phyloP scores from a whole-genome alignment of 805 yeast species.

The Starmerella gropengiesseri region DNA sequence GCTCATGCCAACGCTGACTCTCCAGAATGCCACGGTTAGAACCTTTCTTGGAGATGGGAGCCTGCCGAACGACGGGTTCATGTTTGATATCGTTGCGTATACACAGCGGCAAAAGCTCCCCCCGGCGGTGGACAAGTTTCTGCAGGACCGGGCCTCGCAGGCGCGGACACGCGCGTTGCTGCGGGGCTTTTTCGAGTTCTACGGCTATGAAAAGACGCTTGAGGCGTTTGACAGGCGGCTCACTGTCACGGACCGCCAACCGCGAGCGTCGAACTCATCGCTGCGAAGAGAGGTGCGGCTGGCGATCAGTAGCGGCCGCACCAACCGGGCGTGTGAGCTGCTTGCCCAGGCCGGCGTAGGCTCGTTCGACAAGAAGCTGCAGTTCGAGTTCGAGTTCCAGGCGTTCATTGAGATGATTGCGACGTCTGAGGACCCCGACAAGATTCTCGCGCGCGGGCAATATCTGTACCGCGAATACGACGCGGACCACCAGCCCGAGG shows the following conservation, averaged over 20 bases:
- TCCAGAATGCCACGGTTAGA: not conserved
- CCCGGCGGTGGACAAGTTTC: too few species aligned
- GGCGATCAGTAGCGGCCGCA: not conserved
- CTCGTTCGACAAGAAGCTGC: not conserved
- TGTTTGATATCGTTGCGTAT: not conserved
- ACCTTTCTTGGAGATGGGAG: slow-evolving; percentile 1
- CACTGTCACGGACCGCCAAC: not conserved
- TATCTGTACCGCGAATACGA: not conserved
- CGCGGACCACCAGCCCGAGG: not conserved
- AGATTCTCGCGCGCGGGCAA: not conserved
- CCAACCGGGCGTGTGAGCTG: not conserved
- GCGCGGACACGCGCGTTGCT: too few species aligned
- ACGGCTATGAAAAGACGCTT: not conserved
- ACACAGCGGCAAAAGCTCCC: not conserved
- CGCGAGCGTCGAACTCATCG: too few species aligned
- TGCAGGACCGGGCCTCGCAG: too few species aligned
- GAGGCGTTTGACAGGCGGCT: not conserved
- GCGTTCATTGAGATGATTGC: slow-evolving; percentile 3
- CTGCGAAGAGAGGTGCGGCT: slow-evolving; percentile 1
- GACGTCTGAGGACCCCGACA: not conserved
- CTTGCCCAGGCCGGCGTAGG: slow-evolving; percentile 1
- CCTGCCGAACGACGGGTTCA: slow-evolving; percentile 1
- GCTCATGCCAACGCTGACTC: not conserved
- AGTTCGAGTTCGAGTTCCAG: slow-evolving; percentile 2
- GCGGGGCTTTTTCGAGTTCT: not conserved